Evolutionary conservation across 1,284 basidiomycete genomes (phyloP).

Genomic region (Meripilus lineatus): DNA sequence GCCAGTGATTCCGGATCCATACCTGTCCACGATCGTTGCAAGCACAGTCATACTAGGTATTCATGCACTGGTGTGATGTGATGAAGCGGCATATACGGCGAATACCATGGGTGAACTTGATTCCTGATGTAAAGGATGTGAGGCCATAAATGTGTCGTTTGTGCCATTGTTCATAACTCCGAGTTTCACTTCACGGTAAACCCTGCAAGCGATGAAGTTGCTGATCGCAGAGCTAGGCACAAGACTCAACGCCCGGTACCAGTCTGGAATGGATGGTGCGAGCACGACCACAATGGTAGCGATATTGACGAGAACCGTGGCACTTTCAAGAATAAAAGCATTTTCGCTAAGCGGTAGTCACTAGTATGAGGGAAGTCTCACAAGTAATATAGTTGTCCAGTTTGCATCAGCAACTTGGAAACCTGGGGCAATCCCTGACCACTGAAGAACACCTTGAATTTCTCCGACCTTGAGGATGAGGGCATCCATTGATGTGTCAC

Average conservation of each 20-base stretch:
- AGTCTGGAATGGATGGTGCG: not conserved
- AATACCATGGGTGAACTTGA: too few species aligned
- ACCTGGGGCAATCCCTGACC: constrained; percentile 1
- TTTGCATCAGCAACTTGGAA: not conserved
- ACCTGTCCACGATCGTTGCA: too few species aligned
- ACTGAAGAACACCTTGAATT: constrained; percentile 5
- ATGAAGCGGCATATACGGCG: too few species aligned
- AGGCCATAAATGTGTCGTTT: too few species aligned
- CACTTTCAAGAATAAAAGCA: not conserved
- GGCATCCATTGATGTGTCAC: constrained; percentile 18
- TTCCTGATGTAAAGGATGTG: too few species aligned
- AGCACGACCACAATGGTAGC: not conserved
- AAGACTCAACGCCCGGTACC: not conserved
- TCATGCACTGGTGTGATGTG: too few species aligned
- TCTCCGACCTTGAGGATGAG: constrained; percentile 25
- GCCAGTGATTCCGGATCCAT: too few species aligned
- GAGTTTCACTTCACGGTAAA: not conserved
- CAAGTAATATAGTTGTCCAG: constrained; percentile 7
- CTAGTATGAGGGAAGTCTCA: constrained; percentile 1
- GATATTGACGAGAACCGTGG: not conserved
- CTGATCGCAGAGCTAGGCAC: not conserved
- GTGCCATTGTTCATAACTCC: not conserved
- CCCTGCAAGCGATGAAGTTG: not conserved
- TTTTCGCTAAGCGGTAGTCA: not conserved
- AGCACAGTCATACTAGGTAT: too few species aligned